Conservation (phyloP, 164 flowering plant genomes). For the Magnolia changhungtana region DNA sequence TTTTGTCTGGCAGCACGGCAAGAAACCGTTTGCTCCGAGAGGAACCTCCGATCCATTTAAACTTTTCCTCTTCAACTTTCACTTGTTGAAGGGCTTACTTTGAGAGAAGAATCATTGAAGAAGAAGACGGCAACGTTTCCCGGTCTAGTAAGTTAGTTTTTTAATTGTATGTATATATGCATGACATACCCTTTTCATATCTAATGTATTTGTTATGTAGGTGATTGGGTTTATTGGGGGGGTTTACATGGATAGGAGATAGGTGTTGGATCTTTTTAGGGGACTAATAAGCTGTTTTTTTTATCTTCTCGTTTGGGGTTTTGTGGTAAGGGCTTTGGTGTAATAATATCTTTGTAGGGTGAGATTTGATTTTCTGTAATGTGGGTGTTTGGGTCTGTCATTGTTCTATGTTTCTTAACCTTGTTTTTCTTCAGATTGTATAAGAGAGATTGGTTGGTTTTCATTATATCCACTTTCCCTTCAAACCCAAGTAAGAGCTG, state of each 20-base stretch:
- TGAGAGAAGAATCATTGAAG: not conserved
- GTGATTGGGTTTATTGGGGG: slow-evolving; percentile 22
- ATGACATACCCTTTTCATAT: slow-evolving; percentile 17
- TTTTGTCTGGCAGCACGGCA: slow-evolving; percentile 34
- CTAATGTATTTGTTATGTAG: slow-evolving; percentile 22
- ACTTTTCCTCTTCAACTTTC: slow-evolving; percentile 22
- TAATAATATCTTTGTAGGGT: slow-evolving; percentile 34
- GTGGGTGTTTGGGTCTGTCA: slow-evolving; percentile 14
- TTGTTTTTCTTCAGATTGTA: not conserved
- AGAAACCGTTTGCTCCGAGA: slow-evolving; percentile 61
- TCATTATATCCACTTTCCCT: not conserved
- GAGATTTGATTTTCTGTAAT: slow-evolving; percentile 22
- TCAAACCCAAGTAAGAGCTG: not conserved
- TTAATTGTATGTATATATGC: slow-evolving; percentile 26
- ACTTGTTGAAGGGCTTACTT: slow-evolving; percentile 12
- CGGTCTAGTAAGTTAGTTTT: slow-evolving; percentile 26
- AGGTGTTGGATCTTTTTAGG: slow-evolving; percentile 16
- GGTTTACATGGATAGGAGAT: slow-evolving; percentile 19
- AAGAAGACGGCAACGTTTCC: slow-evolving; percentile 12
- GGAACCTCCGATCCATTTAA: slow-evolving; percentile 86
- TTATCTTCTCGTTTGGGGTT: slow-evolving; percentile 3
- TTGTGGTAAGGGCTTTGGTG: slow-evolving; percentile 27
- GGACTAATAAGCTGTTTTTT: slow-evolving; percentile 19
- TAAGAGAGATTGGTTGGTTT: not conserved
- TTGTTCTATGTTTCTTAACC: not conserved